A percentile compares a stretch with the other conserved stretches of the same genome.
These are phyloP conservation scores for Persicaria tinctoria DNA, from an alignment of 148 eudicot species.

Conservation along the genomic window DNA sequence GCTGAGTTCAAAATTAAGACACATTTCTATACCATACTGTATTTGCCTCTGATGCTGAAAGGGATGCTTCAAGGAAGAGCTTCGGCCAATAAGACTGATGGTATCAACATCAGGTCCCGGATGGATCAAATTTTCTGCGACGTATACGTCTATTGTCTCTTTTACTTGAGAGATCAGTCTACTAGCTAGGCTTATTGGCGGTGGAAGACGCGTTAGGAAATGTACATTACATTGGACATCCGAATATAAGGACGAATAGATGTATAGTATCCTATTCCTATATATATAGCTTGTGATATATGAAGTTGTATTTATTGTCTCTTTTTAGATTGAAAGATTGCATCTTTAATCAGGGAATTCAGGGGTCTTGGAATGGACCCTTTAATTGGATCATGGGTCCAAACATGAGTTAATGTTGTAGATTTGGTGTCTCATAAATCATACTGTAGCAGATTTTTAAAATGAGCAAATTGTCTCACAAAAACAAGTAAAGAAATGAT, in stretches of 20 bases:
- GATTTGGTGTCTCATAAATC: conserved; percentile 1
- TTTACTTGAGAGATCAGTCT: background rate
- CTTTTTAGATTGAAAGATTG: background rate
- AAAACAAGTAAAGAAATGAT: background rate
- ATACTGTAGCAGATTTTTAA: background rate
- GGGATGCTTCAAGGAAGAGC: background rate
- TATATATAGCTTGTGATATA: background rate
- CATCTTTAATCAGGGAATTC: background rate
- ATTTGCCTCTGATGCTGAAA: background rate
- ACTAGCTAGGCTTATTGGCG: background rate
- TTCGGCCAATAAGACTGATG: background rate
- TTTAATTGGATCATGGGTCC: conserved; percentile 10
- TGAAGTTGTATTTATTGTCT: background rate
- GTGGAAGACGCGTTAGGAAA: background rate
- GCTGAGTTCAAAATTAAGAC: background rate
- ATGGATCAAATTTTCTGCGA: background rate
- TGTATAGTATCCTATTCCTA: background rate
- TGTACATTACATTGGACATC: background rate
- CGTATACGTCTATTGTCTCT: background rate
- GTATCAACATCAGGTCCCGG: background rate
- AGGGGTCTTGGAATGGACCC: background rate
- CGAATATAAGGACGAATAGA: background rate
- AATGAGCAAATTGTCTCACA: background rate
- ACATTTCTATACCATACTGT: background rate
- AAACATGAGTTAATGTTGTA: conserved; percentile 5